These are phyloP conservation scores for Neurospora sp. DNA, from an alignment of 495 filamentous ascomycete species.

Conservation along the genomic window DNA sequence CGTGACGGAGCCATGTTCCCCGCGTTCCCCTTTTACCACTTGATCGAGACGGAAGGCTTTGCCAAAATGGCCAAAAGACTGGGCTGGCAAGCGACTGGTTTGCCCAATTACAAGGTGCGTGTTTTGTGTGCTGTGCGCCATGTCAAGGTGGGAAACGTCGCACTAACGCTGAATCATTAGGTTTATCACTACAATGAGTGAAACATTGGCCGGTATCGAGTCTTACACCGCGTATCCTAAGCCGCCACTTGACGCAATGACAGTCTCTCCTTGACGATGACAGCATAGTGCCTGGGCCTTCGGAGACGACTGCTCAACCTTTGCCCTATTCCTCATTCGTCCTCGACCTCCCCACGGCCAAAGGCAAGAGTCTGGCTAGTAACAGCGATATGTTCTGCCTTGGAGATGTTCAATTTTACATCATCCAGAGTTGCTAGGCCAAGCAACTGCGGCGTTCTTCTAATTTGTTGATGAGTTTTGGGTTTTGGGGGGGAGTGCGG, in stretches of 20 bases:
- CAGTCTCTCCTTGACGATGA: not conserved
- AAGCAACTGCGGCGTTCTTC: not conserved
- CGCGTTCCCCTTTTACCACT: conserved; percentile 87
- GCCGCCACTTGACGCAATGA: not conserved
- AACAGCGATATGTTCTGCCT: no score
- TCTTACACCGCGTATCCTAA: not conserved
- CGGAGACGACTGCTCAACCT: not conserved
- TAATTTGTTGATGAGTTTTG: not conserved
- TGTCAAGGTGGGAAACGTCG: not conserved
- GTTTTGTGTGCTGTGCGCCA: not conserved
- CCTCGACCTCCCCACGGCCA: not conserved
- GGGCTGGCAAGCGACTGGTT: conserved; percentile 71
- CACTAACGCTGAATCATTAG: conserved; percentile 35
- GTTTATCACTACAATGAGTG: conserved; percentile 90
- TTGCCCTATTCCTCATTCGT: not conserved
- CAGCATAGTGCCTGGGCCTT: not conserved
- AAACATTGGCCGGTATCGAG: conserved; percentile 11
- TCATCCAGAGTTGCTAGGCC: not conserved
- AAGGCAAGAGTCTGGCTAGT: not conserved
- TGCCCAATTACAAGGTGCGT: conserved; percentile 94
- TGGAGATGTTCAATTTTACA: not conserved
- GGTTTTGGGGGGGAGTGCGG: no score
- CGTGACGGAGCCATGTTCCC: conserved; percentile 98
- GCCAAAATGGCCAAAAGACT: conserved; percentile 90
- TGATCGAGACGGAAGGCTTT: conserved; percentile 97